Conservation (phyloP, 352 stramenopile genomes). For the Phytopythium aichiense region DNA sequence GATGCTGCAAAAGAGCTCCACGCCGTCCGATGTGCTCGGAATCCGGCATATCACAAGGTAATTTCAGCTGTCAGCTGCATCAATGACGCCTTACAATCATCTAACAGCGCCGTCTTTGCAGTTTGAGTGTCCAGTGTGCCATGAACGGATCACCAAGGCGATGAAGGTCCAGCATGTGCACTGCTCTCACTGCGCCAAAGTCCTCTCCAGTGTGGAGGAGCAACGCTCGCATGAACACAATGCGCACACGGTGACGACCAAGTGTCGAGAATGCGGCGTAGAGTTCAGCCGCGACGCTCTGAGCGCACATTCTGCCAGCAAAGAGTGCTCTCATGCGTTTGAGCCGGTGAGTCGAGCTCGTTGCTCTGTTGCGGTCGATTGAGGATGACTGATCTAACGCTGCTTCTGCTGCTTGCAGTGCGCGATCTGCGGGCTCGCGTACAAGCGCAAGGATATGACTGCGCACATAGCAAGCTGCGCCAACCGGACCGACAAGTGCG, state of each 20-base stretch:
- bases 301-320: constrained; percentile 13
- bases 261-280: constrained; percentile 24
- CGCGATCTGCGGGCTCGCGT: constrained; percentile 39
- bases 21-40: constrained; percentile 34
- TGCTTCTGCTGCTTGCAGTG: constrained; percentile 19
- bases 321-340: constrained; percentile 20
- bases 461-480: constrained; percentile 35
- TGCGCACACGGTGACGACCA: constrained; percentile 14
- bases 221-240: constrained; percentile 16
- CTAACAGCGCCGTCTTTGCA: constrained; percentile 5
- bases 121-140: constrained; percentile 37
- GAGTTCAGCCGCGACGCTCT: constrained; percentile 25
- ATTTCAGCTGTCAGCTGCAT: not conserved
- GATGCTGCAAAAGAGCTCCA: constrained; percentile 32
- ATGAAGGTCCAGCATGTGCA: constrained; percentile 36
- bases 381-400: not conserved
- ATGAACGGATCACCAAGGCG: constrained; percentile 22
- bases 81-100: not conserved
- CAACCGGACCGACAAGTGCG: constrained; percentile 50
- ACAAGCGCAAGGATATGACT: constrained; percentile 37
- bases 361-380: not conserved
- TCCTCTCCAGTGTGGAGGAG: constrained; percentile 14
- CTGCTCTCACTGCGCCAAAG: constrained; percentile 24
- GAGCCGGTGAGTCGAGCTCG: constrained; percentile 15
- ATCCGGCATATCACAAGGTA: constrained; percentile 53